Evolutionary conservation across 2,329 filamentous ascomycete genomes (phyloP).

Genomic region (Trichoderma arundinaceum): DNA sequence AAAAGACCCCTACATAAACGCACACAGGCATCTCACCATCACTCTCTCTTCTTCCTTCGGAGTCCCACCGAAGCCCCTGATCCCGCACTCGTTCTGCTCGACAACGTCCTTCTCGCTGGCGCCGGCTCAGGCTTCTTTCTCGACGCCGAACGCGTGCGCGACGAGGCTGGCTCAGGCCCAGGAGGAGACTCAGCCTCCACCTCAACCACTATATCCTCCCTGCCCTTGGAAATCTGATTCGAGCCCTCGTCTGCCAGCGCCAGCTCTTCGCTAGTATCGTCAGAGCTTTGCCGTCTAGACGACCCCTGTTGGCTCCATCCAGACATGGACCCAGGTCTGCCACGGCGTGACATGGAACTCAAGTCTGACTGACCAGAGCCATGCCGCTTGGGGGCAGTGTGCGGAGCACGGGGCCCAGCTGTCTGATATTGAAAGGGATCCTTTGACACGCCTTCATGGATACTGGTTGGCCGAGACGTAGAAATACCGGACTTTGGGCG

Average conservation of each 20-base stretch:
- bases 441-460: constrained; percentile 41
- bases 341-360: constrained; percentile 38
- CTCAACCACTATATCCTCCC: constrained; percentile 50
- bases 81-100: constrained; percentile 14
- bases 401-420: constrained; percentile 49
- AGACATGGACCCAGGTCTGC: constrained; percentile 39
- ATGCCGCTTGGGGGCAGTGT: constrained; percentile 46
- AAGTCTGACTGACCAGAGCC: constrained; percentile 45
- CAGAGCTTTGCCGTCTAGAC: constrained; percentile 41
- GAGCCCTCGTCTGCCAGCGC: constrained; percentile 29
- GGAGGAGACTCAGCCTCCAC: constrained; percentile 42
- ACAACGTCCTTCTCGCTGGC: constrained; percentile 48
- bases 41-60: constrained; percentile 46
- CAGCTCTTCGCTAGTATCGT: constrained; percentile 45
- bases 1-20: constrained; percentile 16
- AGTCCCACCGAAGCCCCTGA: constrained; percentile 34
- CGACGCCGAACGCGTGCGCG: constrained; percentile 19
- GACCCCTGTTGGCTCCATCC: constrained; percentile 44
- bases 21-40: constrained; percentile 30
- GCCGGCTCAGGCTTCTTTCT: constrained; percentile 51
- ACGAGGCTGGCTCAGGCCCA: constrained; percentile 6
- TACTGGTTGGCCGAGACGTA: constrained; percentile 47
- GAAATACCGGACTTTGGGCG: constrained; percentile 52
- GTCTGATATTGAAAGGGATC: constrained; percentile 63
- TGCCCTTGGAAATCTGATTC: constrained; percentile 40